Base-by-base conservation (phyloP, 495 filamentous ascomycete genomes). In the Daldinia childiae region DNA sequence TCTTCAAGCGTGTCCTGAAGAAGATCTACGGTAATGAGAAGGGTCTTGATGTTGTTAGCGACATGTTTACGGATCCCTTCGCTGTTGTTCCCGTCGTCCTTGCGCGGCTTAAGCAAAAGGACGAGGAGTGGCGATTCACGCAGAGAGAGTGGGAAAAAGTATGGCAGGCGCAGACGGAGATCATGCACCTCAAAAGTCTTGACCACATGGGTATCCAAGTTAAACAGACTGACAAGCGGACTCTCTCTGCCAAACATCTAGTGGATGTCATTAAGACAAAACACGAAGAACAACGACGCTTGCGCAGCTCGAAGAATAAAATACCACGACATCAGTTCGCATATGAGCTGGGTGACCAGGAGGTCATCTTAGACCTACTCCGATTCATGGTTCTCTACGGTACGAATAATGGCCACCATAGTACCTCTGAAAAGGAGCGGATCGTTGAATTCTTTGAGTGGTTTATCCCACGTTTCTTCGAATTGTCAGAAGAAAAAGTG, bases 61-160 rank as follows among this genome's bases (percentile, higher is more conserved):
- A 93, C 72, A 88, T 99, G 81, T 93, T 96, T 72, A 87, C 85
- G 43, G 84, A 91, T 32, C 96, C 96, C 12, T 91, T 89, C 69
- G 87, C 88, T 21, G 93, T 97, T 7, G 85, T 98, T 4, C 94
- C 96, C 0, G 87, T 97, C 38, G 88, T 99, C 17, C 83, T 98
- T 58, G 90, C 89, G 50, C 89, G 96, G 14, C 82, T 98, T 62
- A 97, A 97, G 81, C 90, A 93, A 72, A 97, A 97, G 71, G 90
- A 93, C 41, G 95, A 98, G 77, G 93, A 97, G 74, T 99, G 96
- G 96, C 93, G 96, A 69, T 92, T 94, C 43, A 92, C 92, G 32
- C 93, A 92, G 86, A 92, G 95, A 26, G 96, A 98, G 76, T 99
- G 96, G 96, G 93, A 98, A 80, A 98, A 98, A 78, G 92, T 98